phyloP scores from a whole-genome alignment of 2,329 filamentous ascomycete genomes.

The Alternaria triticina region DNA sequence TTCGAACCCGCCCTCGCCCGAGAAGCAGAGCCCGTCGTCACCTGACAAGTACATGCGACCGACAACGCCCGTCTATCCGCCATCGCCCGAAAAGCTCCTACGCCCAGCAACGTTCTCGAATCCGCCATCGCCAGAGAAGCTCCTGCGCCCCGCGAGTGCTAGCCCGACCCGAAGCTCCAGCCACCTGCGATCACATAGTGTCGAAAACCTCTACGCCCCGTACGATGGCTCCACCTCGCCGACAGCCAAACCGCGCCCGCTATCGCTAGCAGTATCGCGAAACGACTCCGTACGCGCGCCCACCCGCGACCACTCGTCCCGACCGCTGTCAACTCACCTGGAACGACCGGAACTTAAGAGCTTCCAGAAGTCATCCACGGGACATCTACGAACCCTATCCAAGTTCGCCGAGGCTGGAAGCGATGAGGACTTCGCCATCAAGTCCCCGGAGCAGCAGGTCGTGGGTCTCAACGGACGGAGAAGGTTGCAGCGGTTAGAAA shows the following conservation, averaged over 20 bases:
- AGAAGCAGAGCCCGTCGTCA: conserved; percentile 22
- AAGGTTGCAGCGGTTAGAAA: conserved; percentile 74
- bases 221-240: conserved; percentile 53
- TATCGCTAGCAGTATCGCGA: conserved; percentile 48
- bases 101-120: conserved; percentile 17
- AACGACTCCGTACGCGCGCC: conserved; percentile 48
- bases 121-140: conserved; percentile 29
- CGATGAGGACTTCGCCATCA: conserved; percentile 81
- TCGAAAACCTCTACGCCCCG: conserved; percentile 49
- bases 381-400: conserved; percentile 85
- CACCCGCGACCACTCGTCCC: conserved; percentile 41
- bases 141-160: conserved; percentile 21
- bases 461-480: conserved; percentile 84
- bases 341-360: conserved; percentile 71
- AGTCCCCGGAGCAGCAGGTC: conserved; percentile 81
- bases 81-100: conserved; percentile 31
- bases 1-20: conserved; percentile 31
- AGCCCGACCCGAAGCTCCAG: conserved; percentile 27
- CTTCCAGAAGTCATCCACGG: conserved; percentile 86
- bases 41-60: conserved; percentile 8
- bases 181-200: conserved; percentile 49
- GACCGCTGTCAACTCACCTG: conserved; percentile 42
- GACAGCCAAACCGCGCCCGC: conserved; percentile 53
- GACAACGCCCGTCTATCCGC: neutral
- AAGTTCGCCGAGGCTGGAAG: conserved; percentile 77